Percentiles rank a stretch among this genome's conserved stretches.
phyloP scores from a whole-genome alignment of 768 basidiomycete species.

The Suillus brevipes region DNA sequence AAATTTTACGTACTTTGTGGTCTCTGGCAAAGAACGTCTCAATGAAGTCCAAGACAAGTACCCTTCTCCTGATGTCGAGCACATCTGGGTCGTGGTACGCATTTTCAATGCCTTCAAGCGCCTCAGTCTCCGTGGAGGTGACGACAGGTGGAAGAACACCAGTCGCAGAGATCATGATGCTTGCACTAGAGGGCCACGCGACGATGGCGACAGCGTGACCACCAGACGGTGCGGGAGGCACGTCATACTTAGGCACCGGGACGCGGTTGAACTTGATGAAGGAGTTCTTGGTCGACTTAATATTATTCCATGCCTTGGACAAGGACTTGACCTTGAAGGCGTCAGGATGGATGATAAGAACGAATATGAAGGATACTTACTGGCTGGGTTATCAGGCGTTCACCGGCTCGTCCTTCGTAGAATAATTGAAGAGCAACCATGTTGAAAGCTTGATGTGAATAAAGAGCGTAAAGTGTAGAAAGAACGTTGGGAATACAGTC shows the following conservation, averaged over 20 bases:
- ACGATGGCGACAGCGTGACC: neutral
- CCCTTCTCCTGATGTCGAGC: slow-evolving; percentile 8
- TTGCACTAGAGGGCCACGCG: slow-evolving; percentile 7
- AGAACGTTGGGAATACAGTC: neutral
- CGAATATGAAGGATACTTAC: neutral
- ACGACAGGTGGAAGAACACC: slow-evolving; percentile 6
- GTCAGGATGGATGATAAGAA: neutral
- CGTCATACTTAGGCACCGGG: neutral
- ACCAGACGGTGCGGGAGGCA: neutral
- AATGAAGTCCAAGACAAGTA: neutral
- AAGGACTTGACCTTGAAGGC: neutral
- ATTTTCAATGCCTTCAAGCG: neutral
- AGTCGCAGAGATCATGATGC: slow-evolving; percentile 6
- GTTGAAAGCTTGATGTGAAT: neutral
- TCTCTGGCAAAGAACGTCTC: slow-evolving; percentile 2
- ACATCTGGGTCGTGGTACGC: slow-evolving; percentile 11
- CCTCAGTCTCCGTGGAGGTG: neutral
- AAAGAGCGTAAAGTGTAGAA: neutral
- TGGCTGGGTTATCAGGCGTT: neutral
- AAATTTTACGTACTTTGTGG: slow-evolving; percentile 2
- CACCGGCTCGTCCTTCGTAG: neutral
- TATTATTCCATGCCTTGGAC: neutral
- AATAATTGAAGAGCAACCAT: neutral
- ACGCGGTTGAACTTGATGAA: neutral
- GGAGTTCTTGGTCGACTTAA: neutral